Evolutionary conservation across 805 yeast genomes (phyloP).

Genomic region (Lipomyces spencermartinsiae): DNA sequence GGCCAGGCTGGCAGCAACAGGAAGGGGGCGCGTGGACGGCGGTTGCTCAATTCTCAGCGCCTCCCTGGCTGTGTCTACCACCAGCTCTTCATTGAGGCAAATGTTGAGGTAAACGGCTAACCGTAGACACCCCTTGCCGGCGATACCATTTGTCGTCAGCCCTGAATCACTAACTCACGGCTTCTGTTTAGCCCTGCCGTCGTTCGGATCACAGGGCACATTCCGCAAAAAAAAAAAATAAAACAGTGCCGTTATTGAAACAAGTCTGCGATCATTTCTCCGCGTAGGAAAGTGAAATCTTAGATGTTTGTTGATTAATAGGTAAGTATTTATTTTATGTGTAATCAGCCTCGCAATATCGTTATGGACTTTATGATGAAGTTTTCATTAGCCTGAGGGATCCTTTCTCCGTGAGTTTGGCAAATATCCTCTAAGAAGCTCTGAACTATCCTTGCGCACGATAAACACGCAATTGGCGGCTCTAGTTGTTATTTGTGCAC

Average conservation of each 20-base stretch:
- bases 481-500: not conserved
- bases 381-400: constrained; percentile 14
- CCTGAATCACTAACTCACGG: not conserved
- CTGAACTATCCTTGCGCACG: constrained; percentile 17
- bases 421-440: constrained; percentile 42
- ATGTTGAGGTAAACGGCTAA: not conserved
- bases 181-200: not conserved
- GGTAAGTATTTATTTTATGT: not conserved
- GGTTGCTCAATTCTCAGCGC: not conserved
- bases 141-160: constrained; percentile 6
- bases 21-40: constrained; percentile 1
- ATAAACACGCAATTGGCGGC: not conserved
- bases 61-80: not conserved
- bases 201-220: not conserved
- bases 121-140: not conserved
- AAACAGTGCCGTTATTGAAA: too few species aligned
- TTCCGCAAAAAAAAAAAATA: not conserved
- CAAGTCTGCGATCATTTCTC: not conserved
- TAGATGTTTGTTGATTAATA: not conserved
- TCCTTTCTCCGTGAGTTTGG: constrained; percentile 12
- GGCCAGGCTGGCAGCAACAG: not conserved
- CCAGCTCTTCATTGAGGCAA: not conserved
- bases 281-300: not conserved
- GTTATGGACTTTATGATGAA: constrained; percentile 20
- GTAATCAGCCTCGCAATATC: not conserved